These are phyloP conservation scores for Pseudopyrenochaeta lycopersici DNA, from an alignment of 2,329 filamentous ascomycete genomes.

Conservation along the genomic window DNA sequence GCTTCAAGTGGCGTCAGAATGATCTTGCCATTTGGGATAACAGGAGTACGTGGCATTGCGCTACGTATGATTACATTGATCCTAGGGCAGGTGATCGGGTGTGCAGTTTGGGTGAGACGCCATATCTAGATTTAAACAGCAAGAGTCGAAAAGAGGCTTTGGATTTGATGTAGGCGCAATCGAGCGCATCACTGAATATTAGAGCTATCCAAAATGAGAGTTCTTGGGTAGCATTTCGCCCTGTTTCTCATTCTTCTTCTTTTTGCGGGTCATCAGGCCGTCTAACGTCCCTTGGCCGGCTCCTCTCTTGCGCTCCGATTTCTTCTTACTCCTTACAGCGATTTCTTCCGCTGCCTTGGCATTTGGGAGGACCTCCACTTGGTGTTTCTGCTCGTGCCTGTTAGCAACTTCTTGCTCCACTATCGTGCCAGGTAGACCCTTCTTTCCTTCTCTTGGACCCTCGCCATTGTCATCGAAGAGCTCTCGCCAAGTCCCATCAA, in stretches of 20 bases:
- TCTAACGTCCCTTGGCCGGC: slow-evolving; percentile 59
- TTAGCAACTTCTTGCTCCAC: slow-evolving; percentile 35
- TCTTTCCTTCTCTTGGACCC: slow-evolving; percentile 53
- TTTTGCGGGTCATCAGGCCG: slow-evolving; percentile 41
- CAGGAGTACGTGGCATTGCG: slow-evolving; percentile 65
- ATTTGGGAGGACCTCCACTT: slow-evolving; percentile 9
- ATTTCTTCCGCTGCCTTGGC: slow-evolving; percentile 25
- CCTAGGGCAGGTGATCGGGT: slow-evolving; percentile 62
- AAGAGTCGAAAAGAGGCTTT: slow-evolving; percentile 57
- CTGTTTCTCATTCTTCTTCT: slow-evolving; percentile 43
- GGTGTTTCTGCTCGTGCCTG: slow-evolving; percentile 19
- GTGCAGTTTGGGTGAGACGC: slow-evolving; percentile 64
- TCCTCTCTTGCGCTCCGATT: slow-evolving; percentile 67
- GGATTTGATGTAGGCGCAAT: slow-evolving; percentile 1
- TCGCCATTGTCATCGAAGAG: slow-evolving; percentile 49
- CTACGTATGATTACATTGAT: slow-evolving; percentile 70
- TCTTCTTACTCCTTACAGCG: slow-evolving; percentile 68
- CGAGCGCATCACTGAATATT: too few species aligned
- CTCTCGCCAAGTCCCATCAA: slow-evolving; percentile 62
- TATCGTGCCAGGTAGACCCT: slow-evolving; percentile 52
- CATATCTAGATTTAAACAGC: slow-evolving; percentile 64
- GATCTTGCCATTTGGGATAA: slow-evolving; percentile 72
- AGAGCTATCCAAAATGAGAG: slow-evolving; percentile 14
- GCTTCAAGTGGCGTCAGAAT: slow-evolving; percentile 56
- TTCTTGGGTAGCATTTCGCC: slow-evolving; percentile 23